phyloP scores from a whole-genome alignment of 192 early-diverging fungal genomes.

The Podila clonocystis region DNA sequence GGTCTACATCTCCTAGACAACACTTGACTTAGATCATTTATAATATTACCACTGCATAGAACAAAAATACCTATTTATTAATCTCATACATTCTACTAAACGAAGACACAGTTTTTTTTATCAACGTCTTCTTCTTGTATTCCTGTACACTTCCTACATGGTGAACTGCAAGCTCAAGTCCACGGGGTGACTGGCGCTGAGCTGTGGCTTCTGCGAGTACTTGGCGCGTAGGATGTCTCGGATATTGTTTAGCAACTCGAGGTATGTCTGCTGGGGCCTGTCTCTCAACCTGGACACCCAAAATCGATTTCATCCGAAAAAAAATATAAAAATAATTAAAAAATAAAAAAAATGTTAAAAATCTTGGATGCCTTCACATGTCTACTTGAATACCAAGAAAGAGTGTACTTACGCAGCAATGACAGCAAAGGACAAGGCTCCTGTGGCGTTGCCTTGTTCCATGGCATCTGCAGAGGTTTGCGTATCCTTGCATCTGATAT shows the following conservation, averaged over 20 bases:
- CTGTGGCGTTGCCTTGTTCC: slow-evolving; percentile 66
- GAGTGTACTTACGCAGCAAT: slow-evolving; percentile 28
- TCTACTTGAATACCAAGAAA: neutral
- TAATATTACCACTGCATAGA: no score
- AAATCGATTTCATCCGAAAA: neutral
- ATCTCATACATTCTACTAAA: no score
- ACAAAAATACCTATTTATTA: no score
- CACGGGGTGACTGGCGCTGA: slow-evolving; percentile 59
- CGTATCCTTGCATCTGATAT: slow-evolving; percentile 73
- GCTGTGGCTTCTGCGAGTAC: slow-evolving; percentile 85
- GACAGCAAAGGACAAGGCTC: slow-evolving; percentile 67
- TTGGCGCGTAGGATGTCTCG: slow-evolving; percentile 69
- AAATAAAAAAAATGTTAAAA: neutral
- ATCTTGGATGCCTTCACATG: no score
- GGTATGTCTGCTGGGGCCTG: slow-evolving; percentile 71
- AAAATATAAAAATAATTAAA: neutral
- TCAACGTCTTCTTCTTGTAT: no score
- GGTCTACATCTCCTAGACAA: neutral
- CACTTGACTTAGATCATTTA: no score
- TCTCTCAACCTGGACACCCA: slow-evolving; percentile 36
- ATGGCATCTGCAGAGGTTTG: slow-evolving; percentile 87
- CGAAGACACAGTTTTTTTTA: no score
- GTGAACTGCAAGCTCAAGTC: slow-evolving; percentile 50
- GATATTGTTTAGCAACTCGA: slow-evolving; percentile 75
- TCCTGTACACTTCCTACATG: slow-evolving; percentile 29